Conservation (phyloP, 176 grass and related monocot genomes). For the Miscanthus lutarioriparius region DNA sequence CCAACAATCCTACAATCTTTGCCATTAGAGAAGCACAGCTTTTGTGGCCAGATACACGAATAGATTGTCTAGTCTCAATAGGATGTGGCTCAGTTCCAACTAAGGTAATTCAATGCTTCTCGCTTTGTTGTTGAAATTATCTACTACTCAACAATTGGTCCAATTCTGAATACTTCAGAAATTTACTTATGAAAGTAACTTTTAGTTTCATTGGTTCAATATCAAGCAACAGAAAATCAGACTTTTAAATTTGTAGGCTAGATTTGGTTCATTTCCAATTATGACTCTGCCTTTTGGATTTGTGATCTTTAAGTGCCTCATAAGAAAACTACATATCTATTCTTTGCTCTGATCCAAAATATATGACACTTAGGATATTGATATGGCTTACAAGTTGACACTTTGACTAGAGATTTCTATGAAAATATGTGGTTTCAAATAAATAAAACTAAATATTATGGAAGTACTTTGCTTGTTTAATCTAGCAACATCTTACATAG, state of each 20-base stretch:
- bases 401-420: background rate
- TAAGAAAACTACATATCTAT: background rate
- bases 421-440: background rate
- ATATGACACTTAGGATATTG: background rate
- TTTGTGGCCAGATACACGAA: constrained; percentile 95
- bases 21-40: constrained; percentile 97
- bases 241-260: background rate
- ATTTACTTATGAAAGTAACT: background rate
- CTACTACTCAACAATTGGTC: background rate
- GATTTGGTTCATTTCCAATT: background rate
- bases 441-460: background rate
- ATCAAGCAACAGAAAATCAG: background rate
- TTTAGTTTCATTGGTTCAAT: background rate
- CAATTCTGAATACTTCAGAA: constrained; percentile 23
- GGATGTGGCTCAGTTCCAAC: constrained; percentile 93
- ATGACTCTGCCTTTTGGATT: background rate
- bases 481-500: background rate
- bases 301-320: background rate
- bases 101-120: constrained; percentile 58
- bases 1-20: constrained; percentile 98
- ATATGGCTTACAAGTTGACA: background rate
- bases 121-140: constrained; percentile 18
- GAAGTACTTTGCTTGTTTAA: background rate
- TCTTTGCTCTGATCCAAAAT: background rate
- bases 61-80: constrained; percentile 92